Conservation (phyloP, 2,329 filamentous ascomycete genomes). For the Hymenoscyphus linearis region DNA sequence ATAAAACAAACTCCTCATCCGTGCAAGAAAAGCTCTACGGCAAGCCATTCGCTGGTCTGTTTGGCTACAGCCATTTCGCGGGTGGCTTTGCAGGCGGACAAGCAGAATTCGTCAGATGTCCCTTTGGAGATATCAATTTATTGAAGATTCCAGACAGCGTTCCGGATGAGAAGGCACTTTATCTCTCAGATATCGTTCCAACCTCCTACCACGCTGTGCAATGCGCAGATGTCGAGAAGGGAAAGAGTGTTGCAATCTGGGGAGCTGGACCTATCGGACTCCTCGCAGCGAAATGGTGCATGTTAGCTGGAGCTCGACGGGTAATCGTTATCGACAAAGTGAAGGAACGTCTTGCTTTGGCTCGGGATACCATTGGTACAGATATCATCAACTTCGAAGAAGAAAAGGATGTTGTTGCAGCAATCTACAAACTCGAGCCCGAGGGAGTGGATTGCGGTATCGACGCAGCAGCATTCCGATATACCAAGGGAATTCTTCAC, state of each 20-base stretch:
- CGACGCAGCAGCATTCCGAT: slow-evolving; percentile 58
- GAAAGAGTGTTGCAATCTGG: slow-evolving; percentile 60
- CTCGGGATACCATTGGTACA: slow-evolving; percentile 49
- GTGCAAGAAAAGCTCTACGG: slow-evolving; percentile 56
- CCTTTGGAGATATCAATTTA: slow-evolving; percentile 58
- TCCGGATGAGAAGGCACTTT: slow-evolving; percentile 62
- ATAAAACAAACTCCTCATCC: slow-evolving; percentile 52
- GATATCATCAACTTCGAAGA: slow-evolving; percentile 53
- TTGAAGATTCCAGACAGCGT: slow-evolving; percentile 59
- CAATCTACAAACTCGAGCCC: slow-evolving; percentile 53
- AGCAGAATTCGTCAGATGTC: slow-evolving; percentile 62
- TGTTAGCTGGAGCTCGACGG: slow-evolving; percentile 51
- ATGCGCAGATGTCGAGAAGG: slow-evolving; percentile 58
- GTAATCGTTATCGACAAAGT: slow-evolving; percentile 60
- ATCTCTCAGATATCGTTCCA: slow-evolving; percentile 56
- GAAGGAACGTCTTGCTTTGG: slow-evolving; percentile 48
- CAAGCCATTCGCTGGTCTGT: slow-evolving; percentile 44
- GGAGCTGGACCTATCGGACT: slow-evolving; percentile 62
- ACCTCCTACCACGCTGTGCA: slow-evolving; percentile 61
- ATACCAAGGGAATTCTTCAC: slow-evolving; percentile 54
- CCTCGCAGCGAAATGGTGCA: slow-evolving; percentile 52
- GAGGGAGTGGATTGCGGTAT: slow-evolving; percentile 58
- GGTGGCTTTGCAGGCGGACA: slow-evolving; percentile 64
- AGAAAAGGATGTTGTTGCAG: slow-evolving; percentile 47
- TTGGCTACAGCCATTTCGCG: slow-evolving; percentile 54